Conservation (phyloP, 1,284 basidiomycete genomes). For the Jaminaea rosea region DNA sequence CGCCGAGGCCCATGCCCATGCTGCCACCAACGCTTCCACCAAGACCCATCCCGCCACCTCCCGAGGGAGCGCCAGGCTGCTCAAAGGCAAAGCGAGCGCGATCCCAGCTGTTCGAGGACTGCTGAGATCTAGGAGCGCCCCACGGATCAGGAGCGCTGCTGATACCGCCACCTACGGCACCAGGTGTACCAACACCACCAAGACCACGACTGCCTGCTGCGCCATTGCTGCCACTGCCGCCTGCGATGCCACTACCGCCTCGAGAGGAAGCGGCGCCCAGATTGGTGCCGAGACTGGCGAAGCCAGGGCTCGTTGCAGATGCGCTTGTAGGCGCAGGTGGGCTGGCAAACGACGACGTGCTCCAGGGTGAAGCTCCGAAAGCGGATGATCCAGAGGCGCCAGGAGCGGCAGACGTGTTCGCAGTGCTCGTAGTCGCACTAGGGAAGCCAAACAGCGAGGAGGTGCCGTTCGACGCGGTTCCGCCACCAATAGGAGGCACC, state of each 20-base stretch:
- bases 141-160: too few relatives aligned
- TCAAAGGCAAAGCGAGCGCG: conserved; percentile 42
- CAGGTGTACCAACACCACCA: conserved; percentile 2
- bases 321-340: not conserved
- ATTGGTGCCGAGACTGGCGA: not conserved
- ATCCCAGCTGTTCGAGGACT: conserved; percentile 27
- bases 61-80: conserved; percentile 16
- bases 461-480: conserved; percentile 11
- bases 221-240: conserved; percentile 9
- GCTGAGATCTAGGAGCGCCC: not conserved
- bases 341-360: not conserved
- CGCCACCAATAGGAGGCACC: conserved; percentile 18
- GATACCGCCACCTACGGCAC: not conserved
- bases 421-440: not conserved
- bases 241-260: conserved; percentile 10
- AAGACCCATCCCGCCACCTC: too few relatives aligned
- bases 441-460: conserved; percentile 8
- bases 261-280: conserved; percentile 7
- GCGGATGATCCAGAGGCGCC: conserved; percentile 7
- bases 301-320: not conserved
- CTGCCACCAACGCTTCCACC: too few relatives aligned
- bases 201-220: conserved; percentile 10
- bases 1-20: not conserved
- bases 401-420: conserved; percentile 16
- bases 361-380: not conserved